Evolutionary conservation across 768 basidiomycete genomes (phyloP).

Genomic region (Pleurotus platypus): DNA sequence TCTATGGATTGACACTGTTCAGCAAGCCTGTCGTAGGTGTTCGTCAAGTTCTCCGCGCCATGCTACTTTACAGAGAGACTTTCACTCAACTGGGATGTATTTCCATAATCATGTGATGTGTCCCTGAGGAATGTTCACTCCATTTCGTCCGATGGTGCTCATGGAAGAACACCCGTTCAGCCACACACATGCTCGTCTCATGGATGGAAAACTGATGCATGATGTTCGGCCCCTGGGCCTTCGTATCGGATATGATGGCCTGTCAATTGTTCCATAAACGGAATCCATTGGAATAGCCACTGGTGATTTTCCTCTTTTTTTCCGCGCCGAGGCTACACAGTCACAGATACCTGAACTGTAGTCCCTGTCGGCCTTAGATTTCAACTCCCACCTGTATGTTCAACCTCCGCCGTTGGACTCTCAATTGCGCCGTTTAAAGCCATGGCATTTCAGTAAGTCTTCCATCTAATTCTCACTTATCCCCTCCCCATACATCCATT

Average conservation of each 20-base stretch:
- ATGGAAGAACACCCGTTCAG: background rate
- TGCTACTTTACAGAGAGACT: too few species aligned
- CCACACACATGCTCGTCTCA: background rate
- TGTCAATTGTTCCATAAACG: background rate
- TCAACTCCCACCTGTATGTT: constrained; percentile 1
- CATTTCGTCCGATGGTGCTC: background rate
- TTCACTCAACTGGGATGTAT: constrained; percentile 1
- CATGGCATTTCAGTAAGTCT: constrained; percentile 6
- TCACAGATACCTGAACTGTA: background rate
- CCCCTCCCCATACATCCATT: background rate
- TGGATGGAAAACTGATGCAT: background rate
- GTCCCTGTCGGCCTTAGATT: constrained; percentile 7
- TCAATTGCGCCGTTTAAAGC: constrained; percentile 4
- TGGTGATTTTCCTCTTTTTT: too few species aligned
- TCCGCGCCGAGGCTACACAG: background rate
- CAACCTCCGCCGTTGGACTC: constrained; percentile 4
- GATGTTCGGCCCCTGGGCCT: background rate
- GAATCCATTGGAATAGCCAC: background rate
- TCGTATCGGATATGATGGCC: background rate
- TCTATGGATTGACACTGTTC: background rate
- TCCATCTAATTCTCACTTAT: background rate
- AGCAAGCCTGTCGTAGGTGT: too few species aligned
- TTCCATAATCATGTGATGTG: background rate
- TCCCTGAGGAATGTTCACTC: background rate
- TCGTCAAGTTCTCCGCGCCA: too few species aligned